Evolutionary conservation across 2,329 filamentous ascomycete genomes (phyloP).

Genomic region (Cryphonectria nitschkei): DNA sequence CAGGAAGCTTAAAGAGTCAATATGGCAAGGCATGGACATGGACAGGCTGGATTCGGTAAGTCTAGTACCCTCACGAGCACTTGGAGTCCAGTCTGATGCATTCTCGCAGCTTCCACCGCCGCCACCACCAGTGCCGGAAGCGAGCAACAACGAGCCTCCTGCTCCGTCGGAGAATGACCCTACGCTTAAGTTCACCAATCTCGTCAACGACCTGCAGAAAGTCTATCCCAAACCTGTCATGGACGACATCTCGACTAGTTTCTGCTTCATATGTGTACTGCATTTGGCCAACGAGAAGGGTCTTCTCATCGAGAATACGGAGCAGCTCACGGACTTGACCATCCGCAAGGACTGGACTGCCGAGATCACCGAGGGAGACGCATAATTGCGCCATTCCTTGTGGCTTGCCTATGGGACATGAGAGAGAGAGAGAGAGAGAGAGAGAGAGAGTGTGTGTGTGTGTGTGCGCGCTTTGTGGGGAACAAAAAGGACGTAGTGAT

Average conservation of each 20-base stretch:
- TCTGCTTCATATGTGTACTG: constrained; percentile 89
- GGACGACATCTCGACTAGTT: constrained; percentile 92
- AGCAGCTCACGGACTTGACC: constrained; percentile 60
- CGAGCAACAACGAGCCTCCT: constrained; percentile 34
- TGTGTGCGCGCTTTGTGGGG: too few relatives aligned
- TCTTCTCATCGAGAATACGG: constrained; percentile 70
- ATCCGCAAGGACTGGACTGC: constrained; percentile 67
- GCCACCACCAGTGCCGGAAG: constrained; percentile 40
- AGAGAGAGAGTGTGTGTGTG: too few relatives aligned
- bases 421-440: too few relatives aligned
- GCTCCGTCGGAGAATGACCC: constrained; percentile 47
- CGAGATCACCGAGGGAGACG: constrained; percentile 51
- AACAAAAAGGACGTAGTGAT: not conserved
- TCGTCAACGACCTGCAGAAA: constrained; percentile 85
- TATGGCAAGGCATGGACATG: constrained; percentile 69
- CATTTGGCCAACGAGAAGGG: constrained; percentile 95
- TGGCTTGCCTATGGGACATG: not conserved
- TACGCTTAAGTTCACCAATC: constrained; percentile 79
- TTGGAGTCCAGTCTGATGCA: not conserved
- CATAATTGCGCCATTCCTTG: not conserved
- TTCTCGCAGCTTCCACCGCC: constrained; percentile 39
- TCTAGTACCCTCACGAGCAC: constrained; percentile 2
- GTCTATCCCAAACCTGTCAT: constrained; percentile 87
- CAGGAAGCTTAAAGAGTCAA: constrained; percentile 68
- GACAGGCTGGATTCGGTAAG: constrained; percentile 55